These are phyloP conservation scores for Trichomonas gallinae DNA, from an alignment of 208 protist species.

Conservation along the genomic window DNA sequence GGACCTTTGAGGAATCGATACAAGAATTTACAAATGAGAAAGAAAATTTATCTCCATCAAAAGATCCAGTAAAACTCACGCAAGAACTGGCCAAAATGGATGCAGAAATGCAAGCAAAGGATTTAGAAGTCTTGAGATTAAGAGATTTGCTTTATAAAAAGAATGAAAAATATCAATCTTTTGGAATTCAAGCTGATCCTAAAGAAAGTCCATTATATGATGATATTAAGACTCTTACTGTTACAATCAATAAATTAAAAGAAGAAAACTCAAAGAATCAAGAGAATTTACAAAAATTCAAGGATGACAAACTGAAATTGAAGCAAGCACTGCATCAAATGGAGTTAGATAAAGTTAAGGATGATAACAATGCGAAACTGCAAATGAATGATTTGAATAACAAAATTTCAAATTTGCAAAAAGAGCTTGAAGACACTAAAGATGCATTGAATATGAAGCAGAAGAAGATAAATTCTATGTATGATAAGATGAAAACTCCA, in stretches of 20 bases:
- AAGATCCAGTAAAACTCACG: not conserved
- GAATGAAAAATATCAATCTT: not conserved
- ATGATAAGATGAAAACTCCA: not conserved
- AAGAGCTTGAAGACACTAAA: not conserved
- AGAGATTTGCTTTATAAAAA: not conserved
- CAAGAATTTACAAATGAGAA: not conserved
- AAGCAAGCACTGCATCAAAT: not conserved
- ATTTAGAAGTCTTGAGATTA: not conserved
- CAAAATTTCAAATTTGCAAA: not conserved
- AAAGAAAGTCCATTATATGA: not conserved
- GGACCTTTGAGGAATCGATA: not conserved
- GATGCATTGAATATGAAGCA: not conserved
- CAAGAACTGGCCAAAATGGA: not conserved
- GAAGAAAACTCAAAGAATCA: not conserved
- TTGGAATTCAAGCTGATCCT: not conserved
- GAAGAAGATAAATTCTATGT: not conserved
- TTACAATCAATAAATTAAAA: not conserved
- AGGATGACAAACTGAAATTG: not conserved
- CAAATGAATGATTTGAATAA: not conserved
- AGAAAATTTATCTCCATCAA: not conserved
- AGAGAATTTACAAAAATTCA: not conserved
- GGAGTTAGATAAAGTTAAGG: not conserved
- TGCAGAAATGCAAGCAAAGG: not conserved
- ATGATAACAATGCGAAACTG: not conserved
- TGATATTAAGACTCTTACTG: not conserved